Percentiles rank a stretch among this genome's conserved stretches.
phyloP scores from a whole-genome alignment of 257 asterid species.

The Buddleja alternifolia region DNA sequence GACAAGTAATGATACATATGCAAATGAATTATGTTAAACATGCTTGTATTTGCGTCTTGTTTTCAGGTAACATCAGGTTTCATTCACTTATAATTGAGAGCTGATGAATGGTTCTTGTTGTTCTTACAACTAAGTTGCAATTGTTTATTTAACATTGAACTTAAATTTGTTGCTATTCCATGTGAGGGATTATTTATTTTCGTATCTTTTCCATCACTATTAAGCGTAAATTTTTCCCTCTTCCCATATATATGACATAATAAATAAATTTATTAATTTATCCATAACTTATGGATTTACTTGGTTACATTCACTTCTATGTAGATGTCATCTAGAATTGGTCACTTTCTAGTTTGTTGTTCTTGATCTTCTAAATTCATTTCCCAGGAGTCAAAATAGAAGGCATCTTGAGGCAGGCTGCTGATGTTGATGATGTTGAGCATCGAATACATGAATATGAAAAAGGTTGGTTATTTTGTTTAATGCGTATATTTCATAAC shows the following conservation, averaged over 20 bases:
- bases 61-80: neutral
- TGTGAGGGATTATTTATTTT: neutral
- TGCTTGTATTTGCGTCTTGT: neutral
- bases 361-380: constrained; percentile 32
- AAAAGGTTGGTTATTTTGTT: constrained; percentile 64
- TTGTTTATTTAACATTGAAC: neutral
- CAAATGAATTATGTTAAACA: neutral
- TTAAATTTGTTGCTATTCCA: constrained; percentile 3
- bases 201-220: constrained; percentile 15
- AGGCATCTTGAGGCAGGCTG: constrained; percentile 98
- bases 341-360: constrained; percentile 25
- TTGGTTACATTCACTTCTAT: no score
- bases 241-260: neutral
- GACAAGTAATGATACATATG: neutral
- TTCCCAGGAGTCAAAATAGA: constrained; percentile 80
- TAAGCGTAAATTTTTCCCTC: neutral
- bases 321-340: neutral
- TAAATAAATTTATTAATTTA: neutral
- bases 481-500: constrained; percentile 5
- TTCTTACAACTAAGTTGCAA: neutral
- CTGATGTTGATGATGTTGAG: constrained; percentile 96
- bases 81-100: neutral
- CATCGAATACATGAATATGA: constrained; percentile 89
- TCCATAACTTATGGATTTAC: neutral
- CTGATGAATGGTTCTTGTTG: neutral